Evolutionary conservation across 2,329 filamentous ascomycete genomes (phyloP).

Genomic region (Colletotrichum sojae): DNA sequence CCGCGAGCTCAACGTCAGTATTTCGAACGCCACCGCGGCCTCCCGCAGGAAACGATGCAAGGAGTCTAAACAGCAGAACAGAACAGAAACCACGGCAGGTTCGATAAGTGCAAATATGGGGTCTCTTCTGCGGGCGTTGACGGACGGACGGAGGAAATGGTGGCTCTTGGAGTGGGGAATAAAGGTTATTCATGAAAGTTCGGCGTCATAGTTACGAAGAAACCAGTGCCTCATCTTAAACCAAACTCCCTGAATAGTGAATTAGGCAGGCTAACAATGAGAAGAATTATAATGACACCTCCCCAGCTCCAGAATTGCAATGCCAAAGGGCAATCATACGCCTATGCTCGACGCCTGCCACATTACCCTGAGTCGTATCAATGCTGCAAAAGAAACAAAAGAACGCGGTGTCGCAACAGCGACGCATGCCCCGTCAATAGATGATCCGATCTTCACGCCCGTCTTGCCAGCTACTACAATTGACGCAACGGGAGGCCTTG

Average conservation of each 20-base stretch:
- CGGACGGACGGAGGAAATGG: too few relatives aligned
- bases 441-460: conserved; percentile 59
- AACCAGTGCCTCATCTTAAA: too few relatives aligned
- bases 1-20: conserved; percentile 22
- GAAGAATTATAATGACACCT: not conserved
- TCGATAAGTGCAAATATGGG: not conserved
- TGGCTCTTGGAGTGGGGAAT: too few relatives aligned
- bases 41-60: not conserved
- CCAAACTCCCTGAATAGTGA: not conserved
- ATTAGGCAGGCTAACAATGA: not conserved
- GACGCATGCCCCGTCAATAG: not conserved
- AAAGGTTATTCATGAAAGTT: too few relatives aligned
- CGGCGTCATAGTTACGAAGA: too few relatives aligned
- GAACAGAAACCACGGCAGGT: too few relatives aligned
- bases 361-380: too few relatives aligned
- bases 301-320: not conserved
- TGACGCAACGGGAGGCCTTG: conserved; percentile 61
- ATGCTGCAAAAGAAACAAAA: not conserved
- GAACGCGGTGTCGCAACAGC: not conserved
- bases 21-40: conserved; percentile 8
- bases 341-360: too few relatives aligned
- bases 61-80: not conserved
- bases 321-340: not conserved
- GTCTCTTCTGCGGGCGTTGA: not conserved
- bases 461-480: conserved; percentile 67